Evolutionary conservation across 2,329 filamentous ascomycete species (phyloP).

Genomic region (Lanzia echinophila): DNA sequence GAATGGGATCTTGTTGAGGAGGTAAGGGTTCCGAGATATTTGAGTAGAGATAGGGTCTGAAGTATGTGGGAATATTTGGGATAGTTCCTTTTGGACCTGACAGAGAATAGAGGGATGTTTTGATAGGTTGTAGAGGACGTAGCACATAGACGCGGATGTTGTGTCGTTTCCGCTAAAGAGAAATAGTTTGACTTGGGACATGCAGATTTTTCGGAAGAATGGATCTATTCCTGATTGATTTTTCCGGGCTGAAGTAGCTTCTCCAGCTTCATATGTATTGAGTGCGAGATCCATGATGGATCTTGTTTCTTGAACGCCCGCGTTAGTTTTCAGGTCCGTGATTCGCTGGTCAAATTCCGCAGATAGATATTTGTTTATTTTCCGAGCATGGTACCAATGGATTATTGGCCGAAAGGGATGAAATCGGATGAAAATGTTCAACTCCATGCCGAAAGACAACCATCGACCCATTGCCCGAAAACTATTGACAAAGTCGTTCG

Average conservation of each 20-base stretch:
- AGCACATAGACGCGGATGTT: background rate
- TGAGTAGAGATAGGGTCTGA: background rate
- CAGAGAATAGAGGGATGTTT: conserved; percentile 8
- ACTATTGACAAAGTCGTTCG: background rate
- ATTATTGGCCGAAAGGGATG: too few species aligned
- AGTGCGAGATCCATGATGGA: background rate
- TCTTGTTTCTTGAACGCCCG: too few species aligned
- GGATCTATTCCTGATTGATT: background rate
- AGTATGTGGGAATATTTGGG: conserved; percentile 10
- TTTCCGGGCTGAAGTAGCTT: background rate
- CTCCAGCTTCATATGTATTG: background rate
- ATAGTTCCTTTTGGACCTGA: conserved; percentile 13
- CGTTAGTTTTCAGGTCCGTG: too few species aligned
- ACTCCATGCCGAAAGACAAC: too few species aligned
- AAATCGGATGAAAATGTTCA: too few species aligned
- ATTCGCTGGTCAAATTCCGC: too few species aligned
- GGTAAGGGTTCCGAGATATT: conserved; percentile 7
- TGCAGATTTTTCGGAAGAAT: background rate
- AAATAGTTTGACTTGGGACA: background rate
- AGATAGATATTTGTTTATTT: too few species aligned
- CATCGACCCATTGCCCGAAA: too few species aligned
- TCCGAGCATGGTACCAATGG: too few species aligned
- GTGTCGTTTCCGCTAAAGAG: background rate
- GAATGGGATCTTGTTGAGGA: conserved; percentile 12
- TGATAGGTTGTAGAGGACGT: conserved; percentile 2